Evolutionary conservation across 345 rosid genomes (phyloP).

Genomic region (Euphorbia pulcherrima): DNA sequence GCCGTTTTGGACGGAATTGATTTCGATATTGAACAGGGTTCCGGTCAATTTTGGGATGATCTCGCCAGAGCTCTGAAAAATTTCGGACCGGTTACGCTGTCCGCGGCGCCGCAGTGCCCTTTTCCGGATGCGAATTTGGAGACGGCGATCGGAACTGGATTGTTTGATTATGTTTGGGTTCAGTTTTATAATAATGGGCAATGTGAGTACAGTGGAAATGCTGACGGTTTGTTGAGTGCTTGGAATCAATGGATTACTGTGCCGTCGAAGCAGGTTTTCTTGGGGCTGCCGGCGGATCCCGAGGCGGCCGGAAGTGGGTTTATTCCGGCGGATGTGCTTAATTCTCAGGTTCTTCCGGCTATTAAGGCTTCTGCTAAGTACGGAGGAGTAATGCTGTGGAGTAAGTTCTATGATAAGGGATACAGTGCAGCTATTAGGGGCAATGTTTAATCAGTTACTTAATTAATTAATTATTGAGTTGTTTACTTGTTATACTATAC

Average conservation of each 20-base stretch:
- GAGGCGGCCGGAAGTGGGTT: conserved; percentile 16
- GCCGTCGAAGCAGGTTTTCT: background rate
- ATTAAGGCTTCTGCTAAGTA: conserved; percentile 13
- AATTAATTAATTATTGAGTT: background rate
- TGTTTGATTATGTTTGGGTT: conserved; percentile 19
- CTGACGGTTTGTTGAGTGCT: background rate
- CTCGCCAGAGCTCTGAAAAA: conserved; percentile 10
- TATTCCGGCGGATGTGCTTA: conserved; percentile 15
- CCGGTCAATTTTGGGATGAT: conserved; percentile 11
- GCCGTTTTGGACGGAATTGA: conserved; percentile 20
- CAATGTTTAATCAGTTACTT: background rate
- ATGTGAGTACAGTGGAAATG: conserved; percentile 9
- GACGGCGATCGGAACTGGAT: conserved; percentile 8
- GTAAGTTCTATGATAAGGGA: conserved; percentile 19
- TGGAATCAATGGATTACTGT: conserved; percentile 18
- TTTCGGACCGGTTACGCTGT: background rate
- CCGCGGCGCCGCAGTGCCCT: conserved; percentile 20
- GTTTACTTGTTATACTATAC: no score
- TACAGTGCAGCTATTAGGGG: conserved; percentile 15
- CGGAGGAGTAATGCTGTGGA: conserved; percentile 27
- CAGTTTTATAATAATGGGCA: conserved; percentile 18
- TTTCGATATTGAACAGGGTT: conserved; percentile 17
- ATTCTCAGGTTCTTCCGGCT: conserved; percentile 18
- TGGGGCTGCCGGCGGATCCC: conserved; percentile 11
- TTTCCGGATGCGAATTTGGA: conserved; percentile 11